Evolutionary conservation across 2,329 filamentous ascomycete genomes (phyloP).

Genomic region (Hymenoscyphus albidus): DNA sequence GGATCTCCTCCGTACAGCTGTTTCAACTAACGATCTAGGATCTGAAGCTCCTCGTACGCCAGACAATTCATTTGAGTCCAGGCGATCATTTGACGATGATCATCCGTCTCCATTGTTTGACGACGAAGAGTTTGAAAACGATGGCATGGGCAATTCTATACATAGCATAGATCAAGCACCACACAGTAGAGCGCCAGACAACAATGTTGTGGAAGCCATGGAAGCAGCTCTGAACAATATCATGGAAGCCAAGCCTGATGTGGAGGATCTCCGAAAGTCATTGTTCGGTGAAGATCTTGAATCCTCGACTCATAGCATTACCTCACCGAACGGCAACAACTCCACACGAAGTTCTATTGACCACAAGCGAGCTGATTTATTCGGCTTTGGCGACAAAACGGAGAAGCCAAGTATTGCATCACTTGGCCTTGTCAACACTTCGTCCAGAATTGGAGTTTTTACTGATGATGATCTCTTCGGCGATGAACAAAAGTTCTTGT

Average conservation of each 20-base stretch:
- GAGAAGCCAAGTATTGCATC: constrained; percentile 86
- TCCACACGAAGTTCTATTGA: constrained; percentile 64
- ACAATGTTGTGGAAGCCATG: constrained; percentile 83
- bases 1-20: constrained; percentile 56
- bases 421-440: constrained; percentile 81
- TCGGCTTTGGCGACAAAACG: constrained; percentile 42
- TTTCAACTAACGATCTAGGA: constrained; percentile 58
- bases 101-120: constrained; percentile 64
- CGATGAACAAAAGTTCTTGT: constrained; percentile 79
- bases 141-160: constrained; percentile 66
- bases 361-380: constrained; percentile 41
- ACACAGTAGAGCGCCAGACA: constrained; percentile 61
- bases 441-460: constrained; percentile 87
- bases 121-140: constrained; percentile 72
- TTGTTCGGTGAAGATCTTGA: constrained; percentile 56
- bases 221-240: constrained; percentile 90
- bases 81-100: constrained; percentile 69
- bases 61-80: constrained; percentile 39
- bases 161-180: constrained; percentile 74
- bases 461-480: constrained; percentile 89
- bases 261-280: constrained; percentile 62
- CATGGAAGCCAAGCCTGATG: constrained; percentile 72
- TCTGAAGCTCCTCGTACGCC: constrained; percentile 38
- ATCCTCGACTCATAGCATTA: constrained; percentile 43
- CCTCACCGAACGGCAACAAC: constrained; percentile 53